A percentile compares a stretch with the other conserved stretches of the same genome.
phyloP scores from a whole-genome alignment of 2,329 filamentous ascomycete species.

The Colletotrichum sp. region DNA sequence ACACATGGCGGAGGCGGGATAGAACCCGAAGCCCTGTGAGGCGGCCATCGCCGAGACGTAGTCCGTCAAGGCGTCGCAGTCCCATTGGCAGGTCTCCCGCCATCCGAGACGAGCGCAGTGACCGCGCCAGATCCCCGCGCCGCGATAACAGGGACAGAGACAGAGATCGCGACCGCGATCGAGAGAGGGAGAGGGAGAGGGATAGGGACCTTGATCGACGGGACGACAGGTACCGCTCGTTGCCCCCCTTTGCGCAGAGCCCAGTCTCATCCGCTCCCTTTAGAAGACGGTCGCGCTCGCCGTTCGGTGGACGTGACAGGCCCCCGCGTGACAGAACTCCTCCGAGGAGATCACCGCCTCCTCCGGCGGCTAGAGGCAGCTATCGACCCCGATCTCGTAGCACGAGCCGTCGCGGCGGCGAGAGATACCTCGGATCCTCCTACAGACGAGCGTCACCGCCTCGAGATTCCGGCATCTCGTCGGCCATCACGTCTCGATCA shows the following conservation, averaged over 20 bases:
- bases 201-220: slow-evolving; percentile 41
- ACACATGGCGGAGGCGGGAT: slow-evolving; percentile 22
- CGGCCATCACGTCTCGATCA: slow-evolving; percentile 54
- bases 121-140: slow-evolving; percentile 33
- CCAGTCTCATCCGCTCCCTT: slow-evolving; percentile 1
- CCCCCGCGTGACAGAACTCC: slow-evolving; percentile 41
- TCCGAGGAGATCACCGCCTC: slow-evolving; percentile 43
- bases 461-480: slow-evolving; percentile 55
- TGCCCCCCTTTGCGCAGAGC: slow-evolving; percentile 16
- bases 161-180: slow-evolving; percentile 37
- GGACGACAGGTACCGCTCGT: slow-evolving; percentile 42
- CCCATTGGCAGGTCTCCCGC: slow-evolving; percentile 32
- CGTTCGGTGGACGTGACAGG: slow-evolving; percentile 53
- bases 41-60: slow-evolving; percentile 38
- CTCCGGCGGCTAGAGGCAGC: slow-evolving; percentile 42
- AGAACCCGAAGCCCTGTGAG: slow-evolving; percentile 36
- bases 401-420: slow-evolving; percentile 51
- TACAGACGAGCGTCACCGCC: slow-evolving; percentile 54
- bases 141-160: slow-evolving; percentile 28
- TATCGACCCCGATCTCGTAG: slow-evolving; percentile 61
- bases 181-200: slow-evolving; percentile 24
- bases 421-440: slow-evolving; percentile 39
- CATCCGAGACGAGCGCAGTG: slow-evolving; percentile 39
- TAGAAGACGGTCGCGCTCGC: slow-evolving; percentile 62
- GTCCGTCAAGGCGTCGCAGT: slow-evolving; percentile 36